These are phyloP conservation scores for Paramecium octaurelia DNA, from an alignment of 73 alveolate genomes.

Conservation along the genomic window DNA sequence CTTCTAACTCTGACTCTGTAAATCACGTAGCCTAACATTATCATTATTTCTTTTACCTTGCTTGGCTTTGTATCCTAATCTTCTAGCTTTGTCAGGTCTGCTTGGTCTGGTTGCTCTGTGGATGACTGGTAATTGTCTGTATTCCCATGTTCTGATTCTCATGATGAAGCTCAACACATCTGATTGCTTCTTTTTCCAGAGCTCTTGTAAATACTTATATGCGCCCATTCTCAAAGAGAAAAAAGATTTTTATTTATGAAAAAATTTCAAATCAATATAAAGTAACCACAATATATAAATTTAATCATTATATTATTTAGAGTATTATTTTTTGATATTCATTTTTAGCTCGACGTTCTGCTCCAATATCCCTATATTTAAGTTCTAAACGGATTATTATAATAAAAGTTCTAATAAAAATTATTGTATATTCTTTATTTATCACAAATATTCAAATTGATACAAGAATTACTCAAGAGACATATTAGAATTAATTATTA, in stretches of 20 bases:
- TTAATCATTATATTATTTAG: background rate
- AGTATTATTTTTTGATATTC: background rate
- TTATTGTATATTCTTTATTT: background rate
- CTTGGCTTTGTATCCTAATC: conserved; percentile 98
- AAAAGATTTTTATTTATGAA: conserved; percentile 41
- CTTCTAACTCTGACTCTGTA: conserved; percentile 98
- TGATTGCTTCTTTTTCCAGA: conserved; percentile 99
- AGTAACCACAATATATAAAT: conserved; percentile 18
- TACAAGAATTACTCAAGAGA: background rate
- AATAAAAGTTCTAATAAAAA: background rate
- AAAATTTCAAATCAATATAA: conserved; percentile 36
- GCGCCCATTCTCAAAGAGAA: conserved; percentile 85
- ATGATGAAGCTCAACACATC: conserved; percentile 97
- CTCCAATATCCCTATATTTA: background rate
- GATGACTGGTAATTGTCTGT: conserved; percentile 97
- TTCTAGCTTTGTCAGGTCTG: conserved; percentile 99
- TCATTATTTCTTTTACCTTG: conserved; percentile 14
- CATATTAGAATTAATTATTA: background rate
- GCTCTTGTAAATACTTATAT: conserved; percentile 97
- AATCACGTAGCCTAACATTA: conserved; percentile 93
- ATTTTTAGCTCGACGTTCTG: background rate
- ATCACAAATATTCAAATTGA: background rate
- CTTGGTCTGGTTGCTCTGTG: conserved; percentile 96
- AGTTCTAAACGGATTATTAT: background rate
- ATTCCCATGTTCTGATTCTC: conserved; percentile 99